Evolutionary conservation across 805 yeast species (phyloP), one percentile per base, ranked within the genome.

Genomic region (Tetrapisispora pingtungensis): DNA sequence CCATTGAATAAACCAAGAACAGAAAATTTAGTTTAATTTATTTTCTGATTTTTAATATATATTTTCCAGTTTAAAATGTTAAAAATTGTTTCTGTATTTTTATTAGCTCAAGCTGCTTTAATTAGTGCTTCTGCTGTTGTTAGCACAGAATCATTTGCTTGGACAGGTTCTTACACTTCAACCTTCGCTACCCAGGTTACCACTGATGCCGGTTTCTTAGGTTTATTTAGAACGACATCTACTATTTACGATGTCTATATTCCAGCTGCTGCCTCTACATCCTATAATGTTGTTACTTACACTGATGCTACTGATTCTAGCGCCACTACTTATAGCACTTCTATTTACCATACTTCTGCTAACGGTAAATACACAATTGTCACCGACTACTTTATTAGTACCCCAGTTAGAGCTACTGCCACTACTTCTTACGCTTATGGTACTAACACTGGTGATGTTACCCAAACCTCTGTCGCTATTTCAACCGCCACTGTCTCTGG

Each of bases 261-360:
- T n/a, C 40, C 44, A 19, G 27, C 35, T 30, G 28, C 10, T 28
- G 28, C n/a, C 13, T 28, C 44, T 14, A 34, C 44, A 4, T 3
- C 10, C 8, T 15, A 34, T 13, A 22, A 22, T 3, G 14, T 34
- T 12, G 26, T 17, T 28, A 26, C 14, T 18, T 37, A 37, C 10
- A 35, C 28, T 3, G 30, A 20, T 28, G 39, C 44, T 28, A 41
- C 33, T 14, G 48, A 19, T 15, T 10, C 48, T 17, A 32, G 24
- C 30, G 28, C 41, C 32, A 10, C 36, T 1, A 50, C 54, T n/a
- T 46, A 42, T 41, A 30, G 48, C 12, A 44, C 48, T 2, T 40
- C 30, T 8, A 18, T 17, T 34, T 34, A 42, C 26, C 40, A 45
- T n/a, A 40, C 24, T 31, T 18, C 40, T 12, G 6, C 44, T 13